Evolutionary conservation across 2,329 filamentous ascomycete species (phyloP).

Genomic region (Arthrobotrys conoides): DNA sequence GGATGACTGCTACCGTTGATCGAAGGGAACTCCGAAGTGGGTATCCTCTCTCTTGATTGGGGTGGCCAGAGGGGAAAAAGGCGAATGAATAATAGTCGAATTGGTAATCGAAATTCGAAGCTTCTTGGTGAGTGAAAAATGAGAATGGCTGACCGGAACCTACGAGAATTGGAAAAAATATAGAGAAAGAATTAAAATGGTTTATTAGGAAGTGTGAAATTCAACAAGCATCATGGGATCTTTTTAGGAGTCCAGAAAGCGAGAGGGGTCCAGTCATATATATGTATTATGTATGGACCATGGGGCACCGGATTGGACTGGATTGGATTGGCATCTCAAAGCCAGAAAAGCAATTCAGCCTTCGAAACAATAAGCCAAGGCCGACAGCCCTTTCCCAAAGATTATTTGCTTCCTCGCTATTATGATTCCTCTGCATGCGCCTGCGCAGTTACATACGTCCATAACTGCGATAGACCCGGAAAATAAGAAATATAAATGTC

Average conservation of each 20-base stretch:
- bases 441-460: too few relatives aligned
- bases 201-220: conserved; percentile 34
- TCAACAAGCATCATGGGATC: conserved; percentile 36
- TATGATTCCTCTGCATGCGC: background rate
- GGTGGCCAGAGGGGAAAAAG: background rate
- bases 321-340: conserved; percentile 24
- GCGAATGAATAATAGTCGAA: conserved; percentile 27
- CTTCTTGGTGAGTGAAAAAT: background rate
- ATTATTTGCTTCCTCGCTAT: conserved; percentile 13
- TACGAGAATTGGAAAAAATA: conserved; percentile 19
- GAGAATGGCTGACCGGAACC: conserved; percentile 54
- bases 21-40: conserved; percentile 27
- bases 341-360: conserved; percentile 29
- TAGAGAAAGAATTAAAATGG: conserved; percentile 19
- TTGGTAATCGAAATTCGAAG: conserved; percentile 7
- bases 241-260: background rate
- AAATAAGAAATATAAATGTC: conserved; percentile 32
- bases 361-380: conserved; percentile 24
- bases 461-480: conserved; percentile 8
- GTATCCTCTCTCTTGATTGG: conserved; percentile 13
- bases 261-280: conserved; percentile 40
- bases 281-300: conserved; percentile 22
- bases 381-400: conserved; percentile 27
- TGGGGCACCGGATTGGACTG: conserved; percentile 28
- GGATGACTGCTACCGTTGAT: conserved; percentile 14